These are phyloP conservation scores for Scortechinia acanthostroma DNA, from an alignment of 2,329 filamentous ascomycete genomes.

Conservation along the genomic window DNA sequence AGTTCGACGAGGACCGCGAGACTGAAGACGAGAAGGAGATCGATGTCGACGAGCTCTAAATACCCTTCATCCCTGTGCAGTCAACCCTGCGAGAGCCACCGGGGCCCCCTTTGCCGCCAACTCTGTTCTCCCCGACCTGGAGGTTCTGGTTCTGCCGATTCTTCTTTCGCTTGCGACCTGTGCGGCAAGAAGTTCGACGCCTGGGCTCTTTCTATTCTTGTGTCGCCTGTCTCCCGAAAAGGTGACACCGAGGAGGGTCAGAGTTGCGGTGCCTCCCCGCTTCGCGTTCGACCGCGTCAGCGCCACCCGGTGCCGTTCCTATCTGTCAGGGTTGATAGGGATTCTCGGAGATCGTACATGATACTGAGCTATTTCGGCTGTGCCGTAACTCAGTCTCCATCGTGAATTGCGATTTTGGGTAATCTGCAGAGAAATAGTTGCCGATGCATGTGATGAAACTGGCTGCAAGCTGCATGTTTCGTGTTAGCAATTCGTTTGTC, in stretches of 20 bases:
- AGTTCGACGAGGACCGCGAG: slow-evolving; percentile 91
- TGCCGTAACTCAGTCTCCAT: not conserved
- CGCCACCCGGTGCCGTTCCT: not conserved
- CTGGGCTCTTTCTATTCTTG: no score
- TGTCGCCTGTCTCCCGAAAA: not conserved
- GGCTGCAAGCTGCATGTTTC: not conserved
- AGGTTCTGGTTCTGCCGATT: no score
- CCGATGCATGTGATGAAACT: not conserved
- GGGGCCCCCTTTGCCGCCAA: not conserved
- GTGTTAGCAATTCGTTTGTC: not conserved
- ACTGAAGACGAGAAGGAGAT: slow-evolving; percentile 69
- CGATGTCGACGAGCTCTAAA: slow-evolving; percentile 91
- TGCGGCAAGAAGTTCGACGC: no score
- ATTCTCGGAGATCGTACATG: no score
- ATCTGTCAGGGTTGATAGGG: not conserved
- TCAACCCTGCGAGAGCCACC: not conserved
- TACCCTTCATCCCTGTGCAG: not conserved
- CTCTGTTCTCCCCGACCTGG: no score
- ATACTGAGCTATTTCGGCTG: no score
- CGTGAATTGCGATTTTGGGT: not conserved
- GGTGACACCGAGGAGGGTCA: not conserved
- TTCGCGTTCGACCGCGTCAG: not conserved
- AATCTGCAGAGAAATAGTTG: not conserved
- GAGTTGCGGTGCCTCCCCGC: not conserved
- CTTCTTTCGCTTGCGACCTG: no score